phyloP scores from a whole-genome alignment of 2,329 filamentous ascomycete genomes.

The Pseudogymnoascus sp. region DNA sequence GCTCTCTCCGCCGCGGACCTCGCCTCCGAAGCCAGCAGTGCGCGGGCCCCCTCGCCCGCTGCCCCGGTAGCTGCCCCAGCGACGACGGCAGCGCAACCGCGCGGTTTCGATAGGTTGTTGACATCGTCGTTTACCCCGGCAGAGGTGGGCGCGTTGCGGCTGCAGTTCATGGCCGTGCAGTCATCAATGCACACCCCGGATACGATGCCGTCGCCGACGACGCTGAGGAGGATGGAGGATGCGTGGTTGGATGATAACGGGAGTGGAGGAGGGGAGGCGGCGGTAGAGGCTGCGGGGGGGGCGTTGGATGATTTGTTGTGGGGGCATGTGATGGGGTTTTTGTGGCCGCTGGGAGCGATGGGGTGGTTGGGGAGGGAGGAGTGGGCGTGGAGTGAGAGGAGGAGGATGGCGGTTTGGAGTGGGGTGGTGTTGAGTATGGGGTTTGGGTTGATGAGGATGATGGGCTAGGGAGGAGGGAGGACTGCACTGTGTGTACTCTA shows the following conservation, averaged over 20 bases:
- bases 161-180: slow-evolving; percentile 84
- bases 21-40: slow-evolving; percentile 48
- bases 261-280: slow-evolving; percentile 32
- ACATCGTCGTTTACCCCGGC: slow-evolving; percentile 70
- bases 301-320: slow-evolving; percentile 77
- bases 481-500: not conserved
- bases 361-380: slow-evolving; percentile 82
- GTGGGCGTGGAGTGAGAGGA: slow-evolving; percentile 75
- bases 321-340: slow-evolving; percentile 85
- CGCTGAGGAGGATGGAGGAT: slow-evolving; percentile 74
- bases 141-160: slow-evolving; percentile 75
- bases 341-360: slow-evolving; percentile 83
- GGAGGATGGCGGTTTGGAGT: slow-evolving; percentile 78
- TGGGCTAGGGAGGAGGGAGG: not conserved
- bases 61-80: slow-evolving; percentile 12
- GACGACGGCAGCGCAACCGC: slow-evolving; percentile 45
- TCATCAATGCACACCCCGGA: slow-evolving; percentile 77
- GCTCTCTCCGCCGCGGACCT: slow-evolving; percentile 62
- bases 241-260: slow-evolving; percentile 74
- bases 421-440: slow-evolving; percentile 73
- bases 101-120: slow-evolving; percentile 83
- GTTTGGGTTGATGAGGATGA: slow-evolving; percentile 55
- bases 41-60: slow-evolving; percentile 15
- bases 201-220: slow-evolving; percentile 72
- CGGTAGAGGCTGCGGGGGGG: slow-evolving; percentile 29